phyloP scores from a whole-genome alignment of 2,329 filamentous ascomycete species.

The Fusarium euwallaceae region DNA sequence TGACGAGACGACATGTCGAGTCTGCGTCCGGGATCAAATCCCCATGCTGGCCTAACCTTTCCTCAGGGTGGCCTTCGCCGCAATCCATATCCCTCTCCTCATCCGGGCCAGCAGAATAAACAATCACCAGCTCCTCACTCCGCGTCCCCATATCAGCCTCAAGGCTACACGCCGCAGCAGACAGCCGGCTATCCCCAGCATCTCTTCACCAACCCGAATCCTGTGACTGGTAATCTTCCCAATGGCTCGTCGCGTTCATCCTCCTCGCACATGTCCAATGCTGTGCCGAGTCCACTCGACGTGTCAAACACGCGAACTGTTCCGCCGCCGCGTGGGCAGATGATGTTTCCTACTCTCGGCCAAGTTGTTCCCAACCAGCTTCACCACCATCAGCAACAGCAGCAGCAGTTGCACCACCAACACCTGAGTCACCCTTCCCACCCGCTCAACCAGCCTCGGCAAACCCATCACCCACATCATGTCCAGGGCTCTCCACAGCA shows the following conservation, averaged over 20 bases:
- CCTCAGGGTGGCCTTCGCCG: slow-evolving; percentile 65
- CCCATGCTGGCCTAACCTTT: slow-evolving; percentile 67
- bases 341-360: slow-evolving; percentile 54
- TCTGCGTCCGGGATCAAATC: slow-evolving; percentile 65
- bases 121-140: slow-evolving; percentile 68
- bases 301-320: slow-evolving; percentile 60
- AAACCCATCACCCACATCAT: slow-evolving; percentile 46
- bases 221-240: slow-evolving; percentile 62
- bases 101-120: slow-evolving; percentile 66
- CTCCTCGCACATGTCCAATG: slow-evolving; percentile 62
- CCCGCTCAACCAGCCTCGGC: slow-evolving; percentile 45
- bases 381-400: slow-evolving; percentile 58
- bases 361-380: slow-evolving; percentile 60
- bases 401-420: slow-evolving; percentile 53
- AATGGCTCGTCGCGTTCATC: slow-evolving; percentile 62
- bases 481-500: slow-evolving; percentile 50
- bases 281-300: slow-evolving; percentile 62
- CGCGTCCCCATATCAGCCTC: slow-evolving; percentile 67
- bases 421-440: slow-evolving; percentile 47
- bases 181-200: slow-evolving; percentile 65
- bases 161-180: slow-evolving; percentile 67
- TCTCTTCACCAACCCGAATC: slow-evolving; percentile 63
- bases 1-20: slow-evolving; percentile 59
- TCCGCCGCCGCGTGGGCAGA: slow-evolving; percentile 60
- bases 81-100: slow-evolving; percentile 60